Evolutionary conservation across 2,329 filamentous ascomycete genomes (phyloP), one percentile per base, ranked within the genome.

Genomic region (Trematosphaeria pertusa): DNA sequence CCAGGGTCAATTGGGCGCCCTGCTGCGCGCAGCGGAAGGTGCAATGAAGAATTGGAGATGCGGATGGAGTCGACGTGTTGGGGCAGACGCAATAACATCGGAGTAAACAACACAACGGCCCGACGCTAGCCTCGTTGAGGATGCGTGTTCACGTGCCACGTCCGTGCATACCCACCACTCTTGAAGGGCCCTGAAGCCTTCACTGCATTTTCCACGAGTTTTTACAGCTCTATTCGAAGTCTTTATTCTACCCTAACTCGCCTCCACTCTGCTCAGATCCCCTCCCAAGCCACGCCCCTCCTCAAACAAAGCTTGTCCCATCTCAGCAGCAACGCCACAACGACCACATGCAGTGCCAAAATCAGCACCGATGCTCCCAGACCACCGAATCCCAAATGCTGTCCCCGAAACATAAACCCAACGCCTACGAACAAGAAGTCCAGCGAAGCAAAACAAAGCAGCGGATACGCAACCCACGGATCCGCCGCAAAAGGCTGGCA

Each of bases 401-500:
- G 49, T 6, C 57, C 56, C 21, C 50, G 41, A 19, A 56, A 36
- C 3, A 43, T 50, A 22, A 60, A 37, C 0, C 51, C 50, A 10
- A 59, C 32, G 2, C 59, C 57, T 12, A 74, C 52, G 2, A 71
- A 54, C 1, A 74, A 61, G 12, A 82, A 70, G 53, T 92, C 89
- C 10, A 91, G 59, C 1, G 81, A 83, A 7, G 89, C 90, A 6
- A 93, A 69, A 3, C 81, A 71, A 4, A 95, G 73, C 2, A 96
- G 74, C 3, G 87, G 84, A 56, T 87, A 85, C 4, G 84, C 78
- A 4, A 91, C 72, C 68, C 81, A 81, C 5, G 83, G 75, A 34
- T 81, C 86, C n/a, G 83, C 78, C 33, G 85, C 84, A 46, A 86
- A 85, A 0, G 91, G 91, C 66, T 84, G 84, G 68, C 91, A 96